Base-by-base conservation (phyloP, 1,284 basidiomycete genomes). In the Vanrija sp. region DNA sequence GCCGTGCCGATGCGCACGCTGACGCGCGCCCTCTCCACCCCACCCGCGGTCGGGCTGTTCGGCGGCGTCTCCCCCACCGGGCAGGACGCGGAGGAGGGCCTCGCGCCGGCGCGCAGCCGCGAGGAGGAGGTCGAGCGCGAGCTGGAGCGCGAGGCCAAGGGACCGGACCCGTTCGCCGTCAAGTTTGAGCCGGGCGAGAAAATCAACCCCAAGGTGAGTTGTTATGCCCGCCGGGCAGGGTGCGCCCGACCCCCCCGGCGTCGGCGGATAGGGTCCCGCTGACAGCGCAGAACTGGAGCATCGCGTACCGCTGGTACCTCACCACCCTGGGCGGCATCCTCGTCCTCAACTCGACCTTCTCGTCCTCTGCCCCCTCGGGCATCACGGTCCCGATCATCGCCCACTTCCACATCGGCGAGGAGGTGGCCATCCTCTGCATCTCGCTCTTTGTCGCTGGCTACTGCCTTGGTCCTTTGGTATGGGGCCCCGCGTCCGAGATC, bases 401-500 rank as follows among this genome's bases (percentile, higher is more conserved):
- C 1, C 62, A 84, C 18, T 88, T 86, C 56, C 68, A 76, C 10
- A 80, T 88, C 57, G 77, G 81, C 1, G 55, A 78, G 48, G 84
- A 85, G 66, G 81, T 82, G 9, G 78, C 75, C 14, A 65, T 72
- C 6, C 71, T 81, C 22, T 72, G 74, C 35, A 76, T 81, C 45
- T 66, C 78, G 19, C 65, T 79, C 51, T 74, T 75, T 48, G 71
- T 75, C 9, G 71, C 74, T 2, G 76, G 75, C 0, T 78, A 78
- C 65, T 73, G 66, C 78, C 78, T 85, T 22, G 85, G 82, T 6
- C 86, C 86, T 0, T 73, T 89, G 2, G 51, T 88, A 1, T 81
- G 81, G 73, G 78, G 79, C 12, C 80, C 80, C 1, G 51, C 69
- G 4, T 81, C 79, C 10, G 85, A 86, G 63, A 78, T 72, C 1